A percentile compares a stretch with the other conserved stretches of the same genome.
phyloP scores from a whole-genome alignment of 2,329 filamentous ascomycete genomes.

The Hypoxylon sp. region DNA sequence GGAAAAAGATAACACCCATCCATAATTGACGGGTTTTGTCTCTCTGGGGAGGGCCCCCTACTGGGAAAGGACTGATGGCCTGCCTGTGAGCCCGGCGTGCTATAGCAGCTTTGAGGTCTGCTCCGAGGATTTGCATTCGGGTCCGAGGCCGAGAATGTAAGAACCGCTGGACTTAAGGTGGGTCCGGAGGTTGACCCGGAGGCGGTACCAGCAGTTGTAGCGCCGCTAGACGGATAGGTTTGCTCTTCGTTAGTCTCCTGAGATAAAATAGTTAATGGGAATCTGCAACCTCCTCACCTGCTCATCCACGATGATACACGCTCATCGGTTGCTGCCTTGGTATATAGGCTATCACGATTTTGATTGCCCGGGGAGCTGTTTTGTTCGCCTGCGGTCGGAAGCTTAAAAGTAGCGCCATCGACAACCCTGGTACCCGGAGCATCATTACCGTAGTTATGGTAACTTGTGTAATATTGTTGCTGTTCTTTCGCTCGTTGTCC shows the following conservation, averaged over 20 bases:
- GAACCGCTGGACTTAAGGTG: neutral
- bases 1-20: too few relatives aligned
- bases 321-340: neutral
- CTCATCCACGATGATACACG: neutral
- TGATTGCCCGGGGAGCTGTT: too few relatives aligned
- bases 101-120: neutral
- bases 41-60: too few relatives aligned
- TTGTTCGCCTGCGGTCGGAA: too few relatives aligned
- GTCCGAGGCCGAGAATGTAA: neutral
- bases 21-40: too few relatives aligned
- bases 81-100: neutral
- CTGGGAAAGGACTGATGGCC: too few relatives aligned
- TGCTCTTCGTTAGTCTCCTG: neutral
- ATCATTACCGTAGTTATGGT: neutral
- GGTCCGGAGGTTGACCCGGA: neutral
- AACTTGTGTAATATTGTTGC: neutral
- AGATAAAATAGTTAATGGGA: neutral
- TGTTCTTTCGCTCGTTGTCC: neutral
- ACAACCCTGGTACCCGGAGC: too few relatives aligned
- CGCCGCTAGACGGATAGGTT: neutral
- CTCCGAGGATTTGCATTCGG: neutral
- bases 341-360: too few relatives aligned
- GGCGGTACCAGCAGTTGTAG: neutral
- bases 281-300: neutral
- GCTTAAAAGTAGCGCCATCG: too few relatives aligned